phyloP scores from a whole-genome alignment of 176 grass and related monocot genomes.

The Ampelocalamus luodianensis region DNA sequence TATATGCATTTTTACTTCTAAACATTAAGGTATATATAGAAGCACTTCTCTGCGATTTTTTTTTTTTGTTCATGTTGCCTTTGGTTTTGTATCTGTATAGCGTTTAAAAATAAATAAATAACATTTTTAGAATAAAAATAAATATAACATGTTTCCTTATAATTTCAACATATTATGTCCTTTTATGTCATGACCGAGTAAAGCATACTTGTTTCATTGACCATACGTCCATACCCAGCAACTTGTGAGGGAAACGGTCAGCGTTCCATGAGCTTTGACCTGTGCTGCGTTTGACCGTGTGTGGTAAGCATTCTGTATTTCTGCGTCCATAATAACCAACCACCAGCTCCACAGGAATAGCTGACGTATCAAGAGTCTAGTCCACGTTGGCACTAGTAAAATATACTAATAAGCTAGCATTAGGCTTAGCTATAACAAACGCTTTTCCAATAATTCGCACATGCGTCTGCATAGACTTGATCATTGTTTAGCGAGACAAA shows the following conservation, averaged over 20 bases:
- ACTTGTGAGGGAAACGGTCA: constrained; percentile 4
- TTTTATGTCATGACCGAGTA: constrained; percentile 31
- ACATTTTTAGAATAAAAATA: neutral
- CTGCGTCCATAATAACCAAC: neutral
- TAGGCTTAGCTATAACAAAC: neutral
- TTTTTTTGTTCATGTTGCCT: neutral
- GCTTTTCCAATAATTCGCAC: neutral
- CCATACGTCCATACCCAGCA: neutral
- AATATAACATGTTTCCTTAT: neutral
- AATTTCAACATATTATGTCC: neutral
- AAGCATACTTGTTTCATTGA: constrained; percentile 3
- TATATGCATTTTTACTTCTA: neutral
- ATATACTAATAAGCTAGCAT: neutral
- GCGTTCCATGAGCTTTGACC: constrained; percentile 30
- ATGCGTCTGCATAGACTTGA: neutral
- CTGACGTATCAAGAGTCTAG: neutral
- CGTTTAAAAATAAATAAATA: neutral
- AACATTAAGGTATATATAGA: neutral
- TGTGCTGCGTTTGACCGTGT: constrained; percentile 19
- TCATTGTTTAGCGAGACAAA: constrained; percentile 19
- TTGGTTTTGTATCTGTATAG: neutral
- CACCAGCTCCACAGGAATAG: neutral
- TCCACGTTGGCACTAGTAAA: neutral
- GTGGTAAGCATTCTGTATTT: neutral
- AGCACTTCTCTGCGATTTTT: too few relatives aligned